Base-by-base conservation (phyloP, 257 asterid genomes). In the Petunia axillaris region DNA sequence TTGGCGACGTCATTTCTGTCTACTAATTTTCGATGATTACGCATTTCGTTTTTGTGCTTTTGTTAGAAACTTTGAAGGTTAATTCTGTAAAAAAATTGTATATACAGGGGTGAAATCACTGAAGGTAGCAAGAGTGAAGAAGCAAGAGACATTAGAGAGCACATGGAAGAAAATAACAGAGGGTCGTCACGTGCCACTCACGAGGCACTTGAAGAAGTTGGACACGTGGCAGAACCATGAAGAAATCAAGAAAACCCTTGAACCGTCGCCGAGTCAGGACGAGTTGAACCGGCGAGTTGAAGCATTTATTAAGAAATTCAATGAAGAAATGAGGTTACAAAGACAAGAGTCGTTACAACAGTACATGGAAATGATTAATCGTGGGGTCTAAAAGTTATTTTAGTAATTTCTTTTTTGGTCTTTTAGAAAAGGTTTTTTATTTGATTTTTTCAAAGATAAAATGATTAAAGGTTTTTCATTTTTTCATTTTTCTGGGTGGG, bases 211-310 rank as follows among this genome's bases (percentile, higher is more conserved):
- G 16, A 73, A 78, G 54, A 84, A 81, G 37, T 35, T 78, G 0
- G 80, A 81, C 43, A 54, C 67, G 14, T 66, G 79, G 68, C 83
- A 14, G 78, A 89, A 82, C 80, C 90, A 52, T n/a, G 10, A 79
- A 65, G 6, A 83, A 50, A 71, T 13, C 7, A 57, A 71, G 37
- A 36, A 55, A 3, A 43, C 76, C 41, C 89, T 84, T 43, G 97
- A 91, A 15, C 82, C 94, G 13, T 91, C 97, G 3, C 82, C 85
- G 80, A 81, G 94, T 59, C 91, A 90, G 39, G 93, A 91, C 43
- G 97, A 93, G 83, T 70, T 93, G 89, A 93, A 93, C 37, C 90
- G 93, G 64, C 83, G 85, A 62, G 93, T 90, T 1, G 97, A 93
- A 53, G 91, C 93, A 41, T 93, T 93, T 81, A 93, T 93, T 46